Evolutionary conservation across 2,329 filamentous ascomycete genomes (phyloP).

Genomic region (Ophiostoma pallidulum): DNA sequence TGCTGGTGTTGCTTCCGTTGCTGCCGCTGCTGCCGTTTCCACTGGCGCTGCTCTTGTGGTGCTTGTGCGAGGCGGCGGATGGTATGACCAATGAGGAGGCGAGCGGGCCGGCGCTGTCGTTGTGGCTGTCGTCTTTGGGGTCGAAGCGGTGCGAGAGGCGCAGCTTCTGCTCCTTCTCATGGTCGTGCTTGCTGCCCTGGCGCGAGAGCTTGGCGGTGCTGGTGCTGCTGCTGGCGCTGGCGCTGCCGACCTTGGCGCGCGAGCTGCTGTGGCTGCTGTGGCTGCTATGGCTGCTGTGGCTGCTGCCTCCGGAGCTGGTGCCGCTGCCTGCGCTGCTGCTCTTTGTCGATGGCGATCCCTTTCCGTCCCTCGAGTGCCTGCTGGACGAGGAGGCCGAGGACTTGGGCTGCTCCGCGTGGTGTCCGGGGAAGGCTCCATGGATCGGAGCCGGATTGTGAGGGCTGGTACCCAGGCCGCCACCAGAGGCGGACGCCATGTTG

Average conservation of each 20-base stretch:
- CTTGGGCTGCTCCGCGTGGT: neutral
- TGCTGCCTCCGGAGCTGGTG: slow-evolving; percentile 4
- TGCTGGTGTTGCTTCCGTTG: slow-evolving; percentile 15
- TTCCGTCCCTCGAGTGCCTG: slow-evolving; percentile 2
- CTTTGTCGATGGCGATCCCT: slow-evolving; percentile 4
- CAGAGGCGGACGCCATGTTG: slow-evolving; percentile 15
- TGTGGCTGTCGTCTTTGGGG: neutral
- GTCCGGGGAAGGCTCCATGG: neutral
- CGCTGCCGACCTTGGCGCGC: slow-evolving; percentile 8
- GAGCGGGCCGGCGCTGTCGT: slow-evolving; percentile 3
- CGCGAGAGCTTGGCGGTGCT: slow-evolving; percentile 12
- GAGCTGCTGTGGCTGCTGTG: slow-evolving; percentile 8
- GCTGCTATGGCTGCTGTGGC: slow-evolving; percentile 8
- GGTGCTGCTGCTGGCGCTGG: slow-evolving; percentile 7
- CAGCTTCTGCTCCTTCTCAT: slow-evolving; percentile 20
- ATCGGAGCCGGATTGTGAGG: neutral
- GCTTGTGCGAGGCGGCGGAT: slow-evolving; percentile 5
- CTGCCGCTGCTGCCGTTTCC: slow-evolving; percentile 1
- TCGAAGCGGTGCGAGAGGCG: slow-evolving; percentile 26
- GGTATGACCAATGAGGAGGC: slow-evolving; percentile 4
- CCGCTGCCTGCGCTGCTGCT: neutral
- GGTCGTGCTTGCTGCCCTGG: slow-evolving; percentile 15
- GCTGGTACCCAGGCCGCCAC: slow-evolving; percentile 13
- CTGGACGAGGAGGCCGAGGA: no score
- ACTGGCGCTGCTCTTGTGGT: slow-evolving; percentile 9